Evolutionary conservation across 2,329 filamentous ascomycete genomes (phyloP).

Genomic region (Fusarium falciforme): DNA sequence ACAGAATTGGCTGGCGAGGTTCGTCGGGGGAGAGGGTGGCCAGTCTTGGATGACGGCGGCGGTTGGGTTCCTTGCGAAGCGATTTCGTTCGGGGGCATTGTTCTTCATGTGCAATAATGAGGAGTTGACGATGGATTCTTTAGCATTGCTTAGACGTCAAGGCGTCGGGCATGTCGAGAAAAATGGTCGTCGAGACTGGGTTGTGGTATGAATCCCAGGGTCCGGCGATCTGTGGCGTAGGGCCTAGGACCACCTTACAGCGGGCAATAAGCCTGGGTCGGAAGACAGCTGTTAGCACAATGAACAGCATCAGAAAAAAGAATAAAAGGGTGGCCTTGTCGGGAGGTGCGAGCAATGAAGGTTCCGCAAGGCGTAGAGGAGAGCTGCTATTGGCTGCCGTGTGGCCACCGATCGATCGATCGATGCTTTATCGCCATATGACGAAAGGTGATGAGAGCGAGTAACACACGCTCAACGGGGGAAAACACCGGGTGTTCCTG

Average conservation of each 20-base stretch:
- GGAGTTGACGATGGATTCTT: constrained; percentile 1
- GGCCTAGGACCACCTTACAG: constrained; percentile 29
- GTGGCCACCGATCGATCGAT: constrained; percentile 49
- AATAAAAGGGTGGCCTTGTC: constrained; percentile 2
- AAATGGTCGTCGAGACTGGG: constrained; percentile 6
- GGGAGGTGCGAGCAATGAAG: constrained; percentile 16
- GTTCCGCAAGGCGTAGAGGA: neutral
- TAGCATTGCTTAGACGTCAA: constrained; percentile 23
- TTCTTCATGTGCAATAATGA: constrained; percentile 20
- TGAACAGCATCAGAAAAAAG: neutral
- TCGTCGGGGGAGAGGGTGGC: constrained; percentile 59
- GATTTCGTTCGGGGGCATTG: constrained; percentile 44
- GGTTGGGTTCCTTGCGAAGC: constrained; percentile 42
- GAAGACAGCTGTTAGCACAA: constrained; percentile 23
- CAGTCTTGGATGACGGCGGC: constrained; percentile 40
- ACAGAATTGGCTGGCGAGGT: constrained; percentile 59
- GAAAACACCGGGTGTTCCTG: constrained; percentile 15
- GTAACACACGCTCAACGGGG: constrained; percentile 20
- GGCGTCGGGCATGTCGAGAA: constrained; percentile 12
- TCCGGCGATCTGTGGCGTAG: constrained; percentile 37
- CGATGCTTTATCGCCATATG: constrained; percentile 41
- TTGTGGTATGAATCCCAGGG: constrained; percentile 18
- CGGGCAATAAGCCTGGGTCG: constrained; percentile 6
- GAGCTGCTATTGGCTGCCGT: constrained; percentile 40
- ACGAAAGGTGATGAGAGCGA: constrained; percentile 34